phyloP scores from a whole-genome alignment of 2,329 filamentous ascomycete species.

The Nothophaeocryptopus gaeumannii region DNA sequence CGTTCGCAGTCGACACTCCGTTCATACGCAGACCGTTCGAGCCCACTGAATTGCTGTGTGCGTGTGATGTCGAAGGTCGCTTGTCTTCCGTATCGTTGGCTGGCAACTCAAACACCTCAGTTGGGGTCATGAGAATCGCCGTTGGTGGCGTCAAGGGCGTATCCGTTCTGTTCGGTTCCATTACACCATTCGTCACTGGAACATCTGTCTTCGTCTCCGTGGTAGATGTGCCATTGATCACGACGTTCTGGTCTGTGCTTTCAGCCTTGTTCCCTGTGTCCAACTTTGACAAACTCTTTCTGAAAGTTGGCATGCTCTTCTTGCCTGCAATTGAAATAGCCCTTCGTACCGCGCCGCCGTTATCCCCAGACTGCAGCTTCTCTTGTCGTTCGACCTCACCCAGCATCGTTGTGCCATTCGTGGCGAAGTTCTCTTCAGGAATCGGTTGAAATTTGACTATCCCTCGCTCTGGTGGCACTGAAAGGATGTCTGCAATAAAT shows the following conservation, averaged over 20 bases:
- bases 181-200: too few relatives aligned
- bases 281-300: conserved; percentile 24
- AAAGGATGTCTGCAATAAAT: conserved; percentile 69
- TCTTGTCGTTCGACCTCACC: conserved; percentile 63
- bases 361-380: conserved; percentile 42
- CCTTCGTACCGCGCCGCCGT: conserved; percentile 42
- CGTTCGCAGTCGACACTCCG: conserved; percentile 23
- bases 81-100: conserved; percentile 17
- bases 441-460: conserved; percentile 70
- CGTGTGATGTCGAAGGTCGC: conserved; percentile 28
- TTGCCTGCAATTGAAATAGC: conserved; percentile 31
- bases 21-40: conserved; percentile 35
- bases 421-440: conserved; percentile 68
- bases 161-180: conserved; percentile 1
- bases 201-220: too few relatives aligned
- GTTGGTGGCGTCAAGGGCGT: background rate
- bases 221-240: too few relatives aligned
- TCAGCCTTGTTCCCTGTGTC: conserved; percentile 15
- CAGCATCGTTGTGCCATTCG: conserved; percentile 66
- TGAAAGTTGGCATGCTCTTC: conserved; percentile 30
- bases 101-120: conserved; percentile 29
- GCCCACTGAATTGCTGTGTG: conserved; percentile 17
- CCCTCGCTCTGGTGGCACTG: conserved; percentile 64
- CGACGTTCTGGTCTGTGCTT: background rate
- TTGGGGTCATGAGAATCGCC: background rate